A percentile compares a stretch with the other conserved stretches of the same genome.
Conservation (phyloP, 164 flowering plant species). For the Tetracentron sinense region DNA sequence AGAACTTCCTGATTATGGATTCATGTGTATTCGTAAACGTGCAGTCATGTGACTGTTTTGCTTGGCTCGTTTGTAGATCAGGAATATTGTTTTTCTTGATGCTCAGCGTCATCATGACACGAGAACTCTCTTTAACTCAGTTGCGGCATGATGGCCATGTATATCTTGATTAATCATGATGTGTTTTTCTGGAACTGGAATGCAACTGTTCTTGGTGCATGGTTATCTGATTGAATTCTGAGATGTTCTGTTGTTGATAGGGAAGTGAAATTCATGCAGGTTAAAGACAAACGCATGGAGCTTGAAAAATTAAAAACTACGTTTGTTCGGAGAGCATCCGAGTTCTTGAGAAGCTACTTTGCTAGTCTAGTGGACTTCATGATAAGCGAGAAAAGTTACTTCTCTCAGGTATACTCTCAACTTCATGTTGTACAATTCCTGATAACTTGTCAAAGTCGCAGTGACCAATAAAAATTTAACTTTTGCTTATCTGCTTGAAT, state of each 20-base stretch:
- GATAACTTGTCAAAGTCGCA: not conserved
- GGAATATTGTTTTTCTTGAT: not conserved
- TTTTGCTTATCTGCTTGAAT: constrained; percentile 15
- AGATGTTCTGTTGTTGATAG: not conserved
- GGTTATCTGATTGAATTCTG: not conserved
- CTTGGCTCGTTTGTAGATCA: not conserved
- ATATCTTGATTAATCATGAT: too few species aligned
- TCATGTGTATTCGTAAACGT: not conserved
- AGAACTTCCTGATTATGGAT: not conserved
- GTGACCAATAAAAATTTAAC: constrained; percentile 2
- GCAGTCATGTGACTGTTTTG: not conserved
- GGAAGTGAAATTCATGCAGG: constrained; percentile 41
- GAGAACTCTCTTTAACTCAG: constrained; percentile 2
- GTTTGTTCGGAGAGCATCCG: constrained; percentile 93
- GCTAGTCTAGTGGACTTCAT: constrained; percentile 96
- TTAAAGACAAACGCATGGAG: constrained; percentile 85
- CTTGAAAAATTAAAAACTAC: constrained; percentile 75
- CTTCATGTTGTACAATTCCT: constrained; percentile 7
- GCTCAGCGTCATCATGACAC: not conserved
- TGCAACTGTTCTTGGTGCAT: not conserved
- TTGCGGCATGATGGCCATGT: too few species aligned
- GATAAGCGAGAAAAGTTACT: constrained; percentile 95
- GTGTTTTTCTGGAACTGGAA: constrained; percentile 3
- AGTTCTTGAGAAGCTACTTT: constrained; percentile 91
- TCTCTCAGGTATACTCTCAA: constrained; percentile 67